A percentile compares a stretch with the other conserved stretches of the same genome.
phyloP scores from a whole-genome alignment of 495 filamentous ascomycete genomes.

The Xylaria scruposa region DNA sequence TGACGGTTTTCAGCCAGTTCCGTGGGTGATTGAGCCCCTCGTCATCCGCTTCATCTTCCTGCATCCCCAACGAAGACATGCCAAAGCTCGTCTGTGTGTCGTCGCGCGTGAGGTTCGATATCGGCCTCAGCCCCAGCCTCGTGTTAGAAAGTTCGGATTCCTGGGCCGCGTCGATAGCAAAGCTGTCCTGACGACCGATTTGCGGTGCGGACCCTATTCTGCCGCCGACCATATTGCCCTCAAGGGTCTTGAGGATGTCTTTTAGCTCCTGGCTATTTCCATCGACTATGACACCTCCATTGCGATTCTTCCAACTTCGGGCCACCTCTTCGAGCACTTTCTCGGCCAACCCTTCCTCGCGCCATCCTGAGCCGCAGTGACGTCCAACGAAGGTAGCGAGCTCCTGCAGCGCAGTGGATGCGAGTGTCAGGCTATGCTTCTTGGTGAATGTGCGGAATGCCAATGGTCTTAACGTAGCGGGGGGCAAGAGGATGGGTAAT shows the following conservation, averaged over 20 bases:
- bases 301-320: slow-evolving; percentile 83
- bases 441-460: slow-evolving; percentile 97
- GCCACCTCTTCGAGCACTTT: slow-evolving; percentile 91
- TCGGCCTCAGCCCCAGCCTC: slow-evolving; percentile 52
- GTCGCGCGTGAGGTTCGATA: slow-evolving; percentile 49
- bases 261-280: slow-evolving; percentile 78
- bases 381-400: slow-evolving; percentile 89
- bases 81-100: slow-evolving; percentile 70
- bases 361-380: slow-evolving; percentile 94
- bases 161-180: slow-evolving; percentile 49
- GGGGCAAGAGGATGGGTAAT: slow-evolving; percentile 85
- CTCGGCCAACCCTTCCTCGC: slow-evolving; percentile 92
- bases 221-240: slow-evolving; percentile 84
- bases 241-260: slow-evolving; percentile 78
- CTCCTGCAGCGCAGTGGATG: slow-evolving; percentile 81
- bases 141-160: slow-evolving; percentile 50
- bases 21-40: slow-evolving; percentile 66
- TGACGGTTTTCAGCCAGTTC: slow-evolving; percentile 77
- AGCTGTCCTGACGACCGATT: slow-evolving; percentile 66
- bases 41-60: slow-evolving; percentile 67
- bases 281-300: slow-evolving; percentile 87
- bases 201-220: slow-evolving; percentile 60
- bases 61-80: slow-evolving; percentile 63
- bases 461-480: slow-evolving; percentile 83
- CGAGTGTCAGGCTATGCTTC: slow-evolving; percentile 94